phyloP scores from a whole-genome alignment of 2,329 filamentous ascomycete species.

The Chrysoporthe austroafricana region DNA sequence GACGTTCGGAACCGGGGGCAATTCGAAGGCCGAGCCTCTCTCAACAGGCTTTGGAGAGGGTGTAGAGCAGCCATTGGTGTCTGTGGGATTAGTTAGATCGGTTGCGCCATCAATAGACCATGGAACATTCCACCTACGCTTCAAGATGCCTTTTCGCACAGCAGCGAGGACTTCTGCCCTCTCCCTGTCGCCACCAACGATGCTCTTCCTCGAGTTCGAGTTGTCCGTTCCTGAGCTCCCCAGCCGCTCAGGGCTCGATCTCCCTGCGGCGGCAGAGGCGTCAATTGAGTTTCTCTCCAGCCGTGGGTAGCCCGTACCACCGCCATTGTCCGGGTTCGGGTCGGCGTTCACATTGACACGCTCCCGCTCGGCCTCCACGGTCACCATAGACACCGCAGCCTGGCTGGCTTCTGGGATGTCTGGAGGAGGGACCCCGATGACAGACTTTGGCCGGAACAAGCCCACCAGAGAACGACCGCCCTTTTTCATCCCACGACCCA shows the following conservation, averaged over 20 bases:
- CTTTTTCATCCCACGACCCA: constrained; percentile 99
- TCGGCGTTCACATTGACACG: constrained; percentile 77
- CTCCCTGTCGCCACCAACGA: constrained; percentile 87
- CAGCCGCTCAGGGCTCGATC: constrained; percentile 50
- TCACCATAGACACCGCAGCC: constrained; percentile 93
- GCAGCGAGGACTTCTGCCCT: constrained; percentile 89
- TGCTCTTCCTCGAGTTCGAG: constrained; percentile 76
- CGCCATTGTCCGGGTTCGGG: constrained; percentile 67
- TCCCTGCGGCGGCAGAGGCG: constrained; percentile 53
- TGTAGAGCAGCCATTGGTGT: constrained; percentile 68
- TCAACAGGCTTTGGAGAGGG: constrained; percentile 69
- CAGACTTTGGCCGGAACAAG: constrained; percentile 91
- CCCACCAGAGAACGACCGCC: constrained; percentile 88
- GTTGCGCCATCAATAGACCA: constrained; percentile 22
- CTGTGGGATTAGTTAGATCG: constrained; percentile 40
- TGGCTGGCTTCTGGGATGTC: constrained; percentile 73
- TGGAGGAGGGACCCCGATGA: constrained; percentile 75
- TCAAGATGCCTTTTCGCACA: constrained; percentile 93
- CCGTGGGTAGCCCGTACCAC: constrained; percentile 81
- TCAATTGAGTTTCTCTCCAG: constrained; percentile 83
- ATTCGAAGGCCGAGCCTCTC: constrained; percentile 55
- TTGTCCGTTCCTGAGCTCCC: constrained; percentile 63
- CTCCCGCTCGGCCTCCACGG: constrained; percentile 89
- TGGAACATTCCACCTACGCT: constrained; percentile 64
- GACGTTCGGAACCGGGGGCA: constrained; percentile 65